Conservation (phyloP, 331 rosid species). For the Cucumis variabilis region DNA sequence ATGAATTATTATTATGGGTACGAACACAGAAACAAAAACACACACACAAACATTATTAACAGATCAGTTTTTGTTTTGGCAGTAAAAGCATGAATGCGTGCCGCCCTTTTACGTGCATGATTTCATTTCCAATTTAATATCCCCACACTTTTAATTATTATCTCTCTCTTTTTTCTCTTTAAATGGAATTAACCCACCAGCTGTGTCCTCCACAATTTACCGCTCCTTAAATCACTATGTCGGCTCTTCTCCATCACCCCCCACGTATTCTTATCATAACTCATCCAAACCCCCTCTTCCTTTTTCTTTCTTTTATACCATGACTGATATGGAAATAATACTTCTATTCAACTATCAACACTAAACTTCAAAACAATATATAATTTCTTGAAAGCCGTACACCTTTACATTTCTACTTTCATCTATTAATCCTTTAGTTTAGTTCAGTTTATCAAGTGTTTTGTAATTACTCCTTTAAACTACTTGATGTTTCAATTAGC, state of each 20-base stretch:
- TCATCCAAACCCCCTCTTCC: neutral
- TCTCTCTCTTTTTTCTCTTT: neutral
- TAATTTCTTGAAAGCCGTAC: no score
- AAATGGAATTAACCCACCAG: neutral
- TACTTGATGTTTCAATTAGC: no score
- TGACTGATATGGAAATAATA: no score
- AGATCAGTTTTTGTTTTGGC: neutral
- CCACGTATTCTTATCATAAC: neutral
- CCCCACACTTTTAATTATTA: neutral
- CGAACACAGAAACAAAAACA: neutral
- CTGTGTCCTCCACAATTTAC: neutral
- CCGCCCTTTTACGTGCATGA: slow-evolving; percentile 22
- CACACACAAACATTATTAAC: neutral
- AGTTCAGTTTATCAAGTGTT: no score
- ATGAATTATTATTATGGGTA: neutral
- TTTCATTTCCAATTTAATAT: neutral
- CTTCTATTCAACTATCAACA: no score
- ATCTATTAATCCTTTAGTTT: no score
- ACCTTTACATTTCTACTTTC: no score
- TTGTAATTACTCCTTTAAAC: no score
- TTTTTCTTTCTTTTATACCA: no score
- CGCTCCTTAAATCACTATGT: neutral
- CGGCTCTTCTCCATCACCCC: neutral
- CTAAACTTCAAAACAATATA: no score
- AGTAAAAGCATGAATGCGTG: neutral